A percentile compares a stretch with the other conserved stretches of the same genome.
These are phyloP conservation scores for Pseudogymnoascus sp. DNA, from an alignment of 2,329 filamentous ascomycete species.

Conservation along the genomic window DNA sequence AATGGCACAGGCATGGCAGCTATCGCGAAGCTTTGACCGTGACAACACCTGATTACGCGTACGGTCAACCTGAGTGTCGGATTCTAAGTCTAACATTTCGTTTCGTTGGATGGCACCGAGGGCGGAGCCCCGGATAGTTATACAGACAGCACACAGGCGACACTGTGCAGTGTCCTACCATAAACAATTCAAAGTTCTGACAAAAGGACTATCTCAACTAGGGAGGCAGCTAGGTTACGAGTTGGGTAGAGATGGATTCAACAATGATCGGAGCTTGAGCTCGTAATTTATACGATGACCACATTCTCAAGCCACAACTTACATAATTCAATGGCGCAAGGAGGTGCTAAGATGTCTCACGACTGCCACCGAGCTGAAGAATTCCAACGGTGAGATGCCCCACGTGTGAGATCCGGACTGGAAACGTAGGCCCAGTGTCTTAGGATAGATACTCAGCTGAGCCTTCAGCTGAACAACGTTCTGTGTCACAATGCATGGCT, in stretches of 20 bases:
- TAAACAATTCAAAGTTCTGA: neutral
- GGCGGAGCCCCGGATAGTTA: neutral
- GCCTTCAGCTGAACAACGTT: neutral
- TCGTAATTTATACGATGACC: neutral
- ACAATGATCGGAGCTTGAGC: neutral
- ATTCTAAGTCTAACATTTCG: neutral
- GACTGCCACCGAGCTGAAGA: neutral
- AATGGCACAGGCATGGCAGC: conserved; percentile 30
- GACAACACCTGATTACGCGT: neutral
- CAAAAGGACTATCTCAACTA: neutral
- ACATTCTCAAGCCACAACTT: neutral
- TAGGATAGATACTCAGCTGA: conserved; percentile 1
- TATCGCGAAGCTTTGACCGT: conserved; percentile 28
- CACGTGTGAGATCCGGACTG: conserved; percentile 3
- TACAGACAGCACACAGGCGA: neutral
- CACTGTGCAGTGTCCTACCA: neutral
- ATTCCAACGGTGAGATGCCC: neutral
- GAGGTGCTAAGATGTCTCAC: neutral
- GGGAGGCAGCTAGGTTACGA: neutral
- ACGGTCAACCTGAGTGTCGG: neutral
- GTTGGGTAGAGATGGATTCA: neutral
- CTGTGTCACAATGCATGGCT: neutral
- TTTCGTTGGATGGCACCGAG: conserved; percentile 4
- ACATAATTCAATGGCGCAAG: neutral
- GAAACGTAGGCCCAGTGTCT: neutral